A percentile compares a stretch with the other conserved stretches of the same genome.
phyloP scores from a whole-genome alignment of 225 moss, liverwort and hornwort genomes.

The Marchantia paleacea region DNA sequence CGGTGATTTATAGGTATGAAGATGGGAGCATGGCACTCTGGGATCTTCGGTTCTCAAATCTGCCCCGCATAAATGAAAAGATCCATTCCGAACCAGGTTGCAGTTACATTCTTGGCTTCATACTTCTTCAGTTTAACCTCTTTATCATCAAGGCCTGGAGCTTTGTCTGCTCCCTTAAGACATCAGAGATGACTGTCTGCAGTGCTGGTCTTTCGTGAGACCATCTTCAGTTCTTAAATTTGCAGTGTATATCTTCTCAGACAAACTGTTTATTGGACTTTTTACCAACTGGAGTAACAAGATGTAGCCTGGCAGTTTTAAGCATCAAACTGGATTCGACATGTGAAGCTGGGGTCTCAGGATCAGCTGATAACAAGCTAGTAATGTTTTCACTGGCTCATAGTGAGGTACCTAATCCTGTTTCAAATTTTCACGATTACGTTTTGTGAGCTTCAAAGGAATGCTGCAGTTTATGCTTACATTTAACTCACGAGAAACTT shows the following conservation, averaged over 20 bases:
- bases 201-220: no score
- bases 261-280: not conserved
- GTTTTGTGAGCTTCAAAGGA: not conserved
- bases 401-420: slow-evolving; percentile 39
- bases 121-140: not conserved
- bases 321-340: slow-evolving; percentile 58
- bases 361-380: slow-evolving; percentile 78
- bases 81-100: slow-evolving; percentile 91
- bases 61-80: slow-evolving; percentile 60
- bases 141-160: not conserved
- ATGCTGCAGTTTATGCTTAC: not conserved
- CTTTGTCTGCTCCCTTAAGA: not conserved
- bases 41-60: slow-evolving; percentile 72
- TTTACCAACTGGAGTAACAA: not conserved
- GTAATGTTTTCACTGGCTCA: slow-evolving; percentile 64
- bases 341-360: slow-evolving; percentile 64
- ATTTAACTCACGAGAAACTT: not conserved
- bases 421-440: not conserved
- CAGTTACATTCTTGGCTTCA: not conserved
- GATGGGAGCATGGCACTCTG: slow-evolving; percentile 81
- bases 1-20: slow-evolving; percentile 58
- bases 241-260: not conserved
- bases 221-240: not conserved
- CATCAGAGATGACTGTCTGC: no score
- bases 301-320: slow-evolving; percentile 54